Evolutionary conservation across 306 rosid species (phyloP).

Genomic region (Senna tora): DNA sequence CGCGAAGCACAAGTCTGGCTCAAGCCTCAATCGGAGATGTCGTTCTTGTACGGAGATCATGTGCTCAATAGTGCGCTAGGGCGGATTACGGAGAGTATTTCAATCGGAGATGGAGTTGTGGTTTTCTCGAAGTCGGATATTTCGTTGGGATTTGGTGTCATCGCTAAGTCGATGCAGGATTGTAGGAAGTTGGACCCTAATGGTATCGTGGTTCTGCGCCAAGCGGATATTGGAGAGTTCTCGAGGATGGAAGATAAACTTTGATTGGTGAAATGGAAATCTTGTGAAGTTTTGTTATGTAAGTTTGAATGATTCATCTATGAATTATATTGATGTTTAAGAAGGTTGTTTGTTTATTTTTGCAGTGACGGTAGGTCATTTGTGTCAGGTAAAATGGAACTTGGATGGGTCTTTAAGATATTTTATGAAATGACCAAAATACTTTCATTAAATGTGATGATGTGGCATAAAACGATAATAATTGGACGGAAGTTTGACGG

Average conservation of each 20-base stretch:
- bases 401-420: too few relatives aligned
- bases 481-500: too few relatives aligned
- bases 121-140: conserved; percentile 69
- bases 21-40: conserved; percentile 70
- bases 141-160: conserved; percentile 63
- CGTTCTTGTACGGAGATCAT: conserved; percentile 62
- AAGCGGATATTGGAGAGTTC: conserved; percentile 70
- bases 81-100: conserved; percentile 64
- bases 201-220: conserved; percentile 66
- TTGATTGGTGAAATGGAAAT: too few relatives aligned
- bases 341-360: too few relatives aligned
- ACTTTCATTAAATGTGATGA: too few relatives aligned
- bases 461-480: too few relatives aligned
- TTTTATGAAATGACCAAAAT: too few relatives aligned
- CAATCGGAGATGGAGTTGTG: conserved; percentile 60
- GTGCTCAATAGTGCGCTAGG: conserved; percentile 68
- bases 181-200: conserved; percentile 73
- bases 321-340: too few relatives aligned
- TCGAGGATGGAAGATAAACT: conserved; percentile 72
- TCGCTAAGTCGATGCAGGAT: conserved; percentile 68
- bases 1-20: conserved; percentile 75
- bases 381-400: too few relatives aligned
- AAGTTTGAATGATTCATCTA: too few relatives aligned
- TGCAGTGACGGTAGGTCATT: too few relatives aligned
- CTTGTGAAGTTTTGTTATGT: too few relatives aligned